Percentiles rank a stretch among this genome's conserved stretches.
These are phyloP conservation scores for Rostrohypoxylon terebratum DNA, from an alignment of 495 filamentous ascomycete genomes.

Conservation along the genomic window DNA sequence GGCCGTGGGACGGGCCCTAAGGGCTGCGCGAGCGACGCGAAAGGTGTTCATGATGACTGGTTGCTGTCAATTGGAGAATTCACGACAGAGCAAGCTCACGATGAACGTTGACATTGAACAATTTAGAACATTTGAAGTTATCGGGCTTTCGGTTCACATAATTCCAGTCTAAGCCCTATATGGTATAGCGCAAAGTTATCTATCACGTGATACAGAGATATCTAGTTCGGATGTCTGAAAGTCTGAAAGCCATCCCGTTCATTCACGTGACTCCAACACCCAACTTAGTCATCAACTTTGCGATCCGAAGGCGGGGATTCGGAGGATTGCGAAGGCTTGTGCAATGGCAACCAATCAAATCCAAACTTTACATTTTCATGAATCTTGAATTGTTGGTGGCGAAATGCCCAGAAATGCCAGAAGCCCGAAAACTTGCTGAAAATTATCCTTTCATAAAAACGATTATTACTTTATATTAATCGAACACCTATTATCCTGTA, in stretches of 20 bases:
- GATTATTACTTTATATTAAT: neutral
- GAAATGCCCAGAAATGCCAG: neutral
- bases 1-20: slow-evolving; percentile 78
- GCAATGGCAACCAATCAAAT: neutral
- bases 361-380: neutral
- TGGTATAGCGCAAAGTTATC: slow-evolving; percentile 7
- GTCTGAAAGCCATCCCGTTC: neutral
- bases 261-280: slow-evolving; percentile 22
- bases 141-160: slow-evolving; percentile 54
- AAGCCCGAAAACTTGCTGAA: neutral
- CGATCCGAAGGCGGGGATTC: slow-evolving; percentile 6
- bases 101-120: slow-evolving; percentile 50
- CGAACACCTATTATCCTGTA: too few relatives aligned
- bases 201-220: slow-evolving; percentile 33
- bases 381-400: neutral
- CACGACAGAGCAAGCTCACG: slow-evolving; percentile 50
- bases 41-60: slow-evolving; percentile 85
- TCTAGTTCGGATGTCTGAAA: neutral
- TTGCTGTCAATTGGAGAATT: slow-evolving; percentile 62
- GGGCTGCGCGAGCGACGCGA: slow-evolving; percentile 87
- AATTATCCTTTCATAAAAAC: neutral
- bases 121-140: slow-evolving; percentile 53
- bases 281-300: slow-evolving; percentile 30
- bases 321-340: slow-evolving; percentile 1
- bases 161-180: slow-evolving; percentile 32